A percentile compares a stretch with the other conserved stretches of the same genome.
phyloP scores from a whole-genome alignment of 2,329 filamentous ascomycete species.

The Aspergillus terreus region DNA sequence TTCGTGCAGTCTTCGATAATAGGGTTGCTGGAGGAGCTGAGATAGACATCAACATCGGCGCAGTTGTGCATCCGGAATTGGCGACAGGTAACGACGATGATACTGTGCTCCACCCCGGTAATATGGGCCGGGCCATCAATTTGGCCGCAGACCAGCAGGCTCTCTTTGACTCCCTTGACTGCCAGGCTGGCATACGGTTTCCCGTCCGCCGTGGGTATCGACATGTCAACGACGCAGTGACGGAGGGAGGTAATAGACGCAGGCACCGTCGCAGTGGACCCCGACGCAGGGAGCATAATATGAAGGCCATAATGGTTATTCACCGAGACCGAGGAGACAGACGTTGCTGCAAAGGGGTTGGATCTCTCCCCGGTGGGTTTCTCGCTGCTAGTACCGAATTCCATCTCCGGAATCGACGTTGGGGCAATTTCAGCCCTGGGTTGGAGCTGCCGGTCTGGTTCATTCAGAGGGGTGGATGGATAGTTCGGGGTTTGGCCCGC shows the following conservation, averaged over 20 bases:
- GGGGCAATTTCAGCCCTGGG: constrained; percentile 34
- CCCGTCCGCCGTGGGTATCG: constrained; percentile 55
- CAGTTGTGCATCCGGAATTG: constrained; percentile 94
- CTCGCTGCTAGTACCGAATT: constrained; percentile 18
- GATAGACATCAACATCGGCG: constrained; percentile 73
- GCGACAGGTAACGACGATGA: constrained; percentile 74
- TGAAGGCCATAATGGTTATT: constrained; percentile 65
- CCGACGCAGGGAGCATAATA: constrained; percentile 71
- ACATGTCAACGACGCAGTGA: constrained; percentile 76
- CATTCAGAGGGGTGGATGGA: constrained; percentile 34
- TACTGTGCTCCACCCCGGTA: constrained; percentile 67
- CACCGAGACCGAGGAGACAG: constrained; percentile 58
- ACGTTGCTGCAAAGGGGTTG: constrained; percentile 50
- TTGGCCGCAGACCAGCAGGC: constrained; percentile 72
- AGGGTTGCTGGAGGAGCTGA: constrained; percentile 75
- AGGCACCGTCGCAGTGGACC: constrained; percentile 67
- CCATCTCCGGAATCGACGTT: constrained; percentile 29
- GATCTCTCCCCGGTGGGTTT: constrained; percentile 17
- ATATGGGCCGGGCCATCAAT: constrained; percentile 80
- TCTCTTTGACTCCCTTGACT: constrained; percentile 66
- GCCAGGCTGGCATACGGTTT: constrained; percentile 67
- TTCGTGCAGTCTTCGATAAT: constrained; percentile 87
- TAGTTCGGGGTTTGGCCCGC: constrained; percentile 32
- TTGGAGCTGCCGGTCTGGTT: constrained; percentile 30
- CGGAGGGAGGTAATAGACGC: constrained; percentile 68